A percentile compares a stretch with the other conserved stretches of the same genome.
phyloP scores from a whole-genome alignment of 1,284 basidiomycete genomes.

The Tilletia setariae region DNA sequence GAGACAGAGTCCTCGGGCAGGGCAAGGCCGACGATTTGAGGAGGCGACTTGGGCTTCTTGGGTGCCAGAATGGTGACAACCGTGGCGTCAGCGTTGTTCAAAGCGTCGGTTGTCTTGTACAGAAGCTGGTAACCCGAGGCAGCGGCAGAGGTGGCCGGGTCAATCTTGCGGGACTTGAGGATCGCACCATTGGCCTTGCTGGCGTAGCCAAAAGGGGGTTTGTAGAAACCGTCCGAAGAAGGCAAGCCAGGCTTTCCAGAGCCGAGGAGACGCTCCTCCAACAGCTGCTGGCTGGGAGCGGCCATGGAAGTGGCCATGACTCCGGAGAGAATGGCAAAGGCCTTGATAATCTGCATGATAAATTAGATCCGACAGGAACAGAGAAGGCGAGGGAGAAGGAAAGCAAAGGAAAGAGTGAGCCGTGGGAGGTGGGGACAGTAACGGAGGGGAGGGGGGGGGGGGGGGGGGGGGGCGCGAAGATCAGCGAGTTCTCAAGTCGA shows the following conservation, averaged over 20 bases:
- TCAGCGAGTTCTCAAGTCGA: too few relatives aligned
- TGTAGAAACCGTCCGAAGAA: background rate
- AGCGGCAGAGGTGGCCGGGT: background rate
- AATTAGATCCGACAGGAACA: too few relatives aligned
- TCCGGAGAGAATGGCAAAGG: background rate
- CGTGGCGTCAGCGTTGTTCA: constrained; percentile 18
- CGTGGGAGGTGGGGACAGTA: too few relatives aligned
- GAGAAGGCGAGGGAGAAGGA: background rate
- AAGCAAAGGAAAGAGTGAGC: background rate
- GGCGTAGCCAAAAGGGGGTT: background rate
- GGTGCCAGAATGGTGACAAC: constrained; percentile 40
- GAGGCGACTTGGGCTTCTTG: constrained; percentile 29
- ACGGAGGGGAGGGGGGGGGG: background rate
- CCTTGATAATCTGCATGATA: background rate
- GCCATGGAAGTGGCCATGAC: background rate
- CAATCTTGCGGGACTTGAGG: background rate
- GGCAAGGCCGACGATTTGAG: constrained; percentile 34
- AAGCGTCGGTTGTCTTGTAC: constrained; percentile 33
- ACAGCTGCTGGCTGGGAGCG: background rate
- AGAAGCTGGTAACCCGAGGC: constrained; percentile 29
- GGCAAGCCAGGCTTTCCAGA: background rate
- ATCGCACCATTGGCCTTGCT: constrained; percentile 1
- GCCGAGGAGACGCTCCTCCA: background rate
- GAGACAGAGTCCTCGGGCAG: constrained; percentile 36
- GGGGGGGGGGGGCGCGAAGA: background rate